A percentile compares a stretch with the other conserved stretches of the same genome.
These are phyloP conservation scores for Fagus sylvatica DNA, from an alignment of 306 rosid genomes.

Conservation along the genomic window DNA sequence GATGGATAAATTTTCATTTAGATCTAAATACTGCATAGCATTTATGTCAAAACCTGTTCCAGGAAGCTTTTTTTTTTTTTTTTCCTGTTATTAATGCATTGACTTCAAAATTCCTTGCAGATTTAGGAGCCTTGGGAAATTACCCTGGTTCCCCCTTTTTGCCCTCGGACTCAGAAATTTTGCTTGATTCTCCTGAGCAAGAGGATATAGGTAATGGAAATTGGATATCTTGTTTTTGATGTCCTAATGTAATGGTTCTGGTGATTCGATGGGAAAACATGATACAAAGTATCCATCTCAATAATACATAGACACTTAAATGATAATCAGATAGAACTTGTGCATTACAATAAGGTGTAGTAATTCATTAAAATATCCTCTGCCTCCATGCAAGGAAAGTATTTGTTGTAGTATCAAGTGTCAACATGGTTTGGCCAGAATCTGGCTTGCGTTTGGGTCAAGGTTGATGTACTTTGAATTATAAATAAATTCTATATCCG, in stretches of 20 bases:
- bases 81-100: not conserved
- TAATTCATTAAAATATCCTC: not conserved
- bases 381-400: not conserved
- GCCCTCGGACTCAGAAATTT: slow-evolving; percentile 88
- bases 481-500: not conserved
- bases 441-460: not conserved
- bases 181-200: slow-evolving; percentile 91
- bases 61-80: not conserved
- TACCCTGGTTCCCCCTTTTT: slow-evolving; percentile 94
- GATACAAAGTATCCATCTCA: not conserved
- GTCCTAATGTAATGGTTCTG: not conserved
- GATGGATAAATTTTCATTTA: too few species aligned
- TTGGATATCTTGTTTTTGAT: not conserved
- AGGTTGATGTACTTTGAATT: not conserved
- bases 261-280: slow-evolving; percentile 13
- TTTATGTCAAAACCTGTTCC: not conserved
- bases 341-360: not conserved
- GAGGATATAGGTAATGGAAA: slow-evolving; percentile 77
- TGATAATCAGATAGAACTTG: slow-evolving; percentile 2
- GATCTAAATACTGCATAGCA: not conserved
- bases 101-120: slow-evolving; percentile 49
- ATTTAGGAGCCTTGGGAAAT: slow-evolving; percentile 92
- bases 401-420: not conserved
- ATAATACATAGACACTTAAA: not conserved
- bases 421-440: not conserved